Base-by-base conservation (phyloP, 257 asterid genomes). In the Avicennia marina region DNA sequence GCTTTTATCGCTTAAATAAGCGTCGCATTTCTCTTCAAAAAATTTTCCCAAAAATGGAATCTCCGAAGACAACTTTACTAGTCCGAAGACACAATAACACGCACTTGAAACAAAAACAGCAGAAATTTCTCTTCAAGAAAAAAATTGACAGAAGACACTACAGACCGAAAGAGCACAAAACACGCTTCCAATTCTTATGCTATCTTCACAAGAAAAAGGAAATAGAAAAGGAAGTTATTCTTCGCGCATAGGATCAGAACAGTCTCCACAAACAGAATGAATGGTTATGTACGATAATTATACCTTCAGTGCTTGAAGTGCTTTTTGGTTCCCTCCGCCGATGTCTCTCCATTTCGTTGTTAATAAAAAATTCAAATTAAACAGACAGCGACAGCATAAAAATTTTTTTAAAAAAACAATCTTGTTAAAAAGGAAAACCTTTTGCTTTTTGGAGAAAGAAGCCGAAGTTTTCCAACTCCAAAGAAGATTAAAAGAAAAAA, bases 251-350 rank as follows among this genome's bases (percentile, higher is more conserved):
- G 4, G 17, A 19, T 42, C 8, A 56, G 25, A 36, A 66, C 6
- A n/a, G n/a, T n/a, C 13, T 31, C 8, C 6, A 47, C 13, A 9
- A 8, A 36, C 9, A 13, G 36, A 40, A 22, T 7, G 21, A 36
- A 38, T 16, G 47, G 42, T 27, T n/a, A n/a, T n/a, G n/a, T 36
- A 60, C 16, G 6, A 17, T 45, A 65, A 42, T 18, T 69, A 27
- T 58, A 87, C 96, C 96, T 82, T 78, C 77, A 57, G 58, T 12
- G 24, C 67, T 61, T 27, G 88, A 39, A 64, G 79, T 72, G 50
- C 90, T 85, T 56, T 70, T 75, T 46, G 85, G 75, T 75, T 75
- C 85, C 66, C 76, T 63, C 19, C 58, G 90, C 4, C 85, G 77
- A 76, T 48, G 45, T 64, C 63, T 68, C 73, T 82, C 94, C 96